Conservation (phyloP, 179 eudicot genomes). For the Beta lomatogona region DNA sequence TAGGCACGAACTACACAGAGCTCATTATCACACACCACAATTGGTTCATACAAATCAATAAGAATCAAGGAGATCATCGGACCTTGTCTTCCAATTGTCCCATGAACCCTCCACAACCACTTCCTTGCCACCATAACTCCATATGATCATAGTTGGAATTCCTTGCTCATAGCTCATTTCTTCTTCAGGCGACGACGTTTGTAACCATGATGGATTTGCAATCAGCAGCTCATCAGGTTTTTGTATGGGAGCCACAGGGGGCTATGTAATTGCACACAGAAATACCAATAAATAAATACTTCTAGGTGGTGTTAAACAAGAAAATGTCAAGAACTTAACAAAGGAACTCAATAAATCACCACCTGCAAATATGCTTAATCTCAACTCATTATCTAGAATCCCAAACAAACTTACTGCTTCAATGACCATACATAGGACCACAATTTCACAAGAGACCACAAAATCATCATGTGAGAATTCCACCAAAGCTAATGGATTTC, state of each 20-base stretch:
- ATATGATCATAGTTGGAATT: constrained; percentile 72
- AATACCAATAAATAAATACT: background rate
- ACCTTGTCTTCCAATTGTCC: constrained; percentile 94
- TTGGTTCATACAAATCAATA: constrained; percentile 2
- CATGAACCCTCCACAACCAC: constrained; percentile 91
- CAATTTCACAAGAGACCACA: background rate
- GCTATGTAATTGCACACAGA: constrained; percentile 32
- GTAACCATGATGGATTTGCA: constrained; percentile 59
- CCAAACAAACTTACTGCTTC: background rate
- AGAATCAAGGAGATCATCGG: background rate
- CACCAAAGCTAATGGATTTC: background rate
- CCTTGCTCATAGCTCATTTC: constrained; percentile 54
- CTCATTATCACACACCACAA: background rate
- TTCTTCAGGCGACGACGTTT: constrained; percentile 46
- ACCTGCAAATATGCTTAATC: background rate
- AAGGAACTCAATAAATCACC: background rate
- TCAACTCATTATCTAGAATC: background rate
- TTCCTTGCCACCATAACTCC: constrained; percentile 74
- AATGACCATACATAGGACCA: background rate
- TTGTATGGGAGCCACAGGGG: constrained; percentile 72
- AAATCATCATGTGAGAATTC: background rate
- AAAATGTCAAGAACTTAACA: background rate
- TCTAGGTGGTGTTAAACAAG: background rate
- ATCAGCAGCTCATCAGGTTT: constrained; percentile 64
- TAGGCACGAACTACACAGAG: background rate